Evolutionary conservation across 352 stramenopile genomes (phyloP), one percentile per base, ranked within the genome.

Genomic region (Phytophthora kernoviae): DNA sequence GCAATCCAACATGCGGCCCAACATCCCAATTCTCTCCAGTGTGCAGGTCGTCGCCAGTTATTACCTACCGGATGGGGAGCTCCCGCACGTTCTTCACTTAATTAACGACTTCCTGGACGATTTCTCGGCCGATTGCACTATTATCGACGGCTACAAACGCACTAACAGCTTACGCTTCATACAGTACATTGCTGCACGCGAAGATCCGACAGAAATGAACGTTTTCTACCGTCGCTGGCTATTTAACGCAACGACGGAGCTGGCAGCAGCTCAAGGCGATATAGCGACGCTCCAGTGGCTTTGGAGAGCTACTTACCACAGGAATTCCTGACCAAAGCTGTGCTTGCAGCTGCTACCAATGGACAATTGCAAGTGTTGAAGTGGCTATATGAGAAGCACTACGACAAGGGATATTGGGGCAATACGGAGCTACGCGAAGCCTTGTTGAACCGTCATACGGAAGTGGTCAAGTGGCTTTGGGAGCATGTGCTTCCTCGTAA

Each of bases 391-490:
- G 34, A 66, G 8, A 30, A 44, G 4, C 61, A 69, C 15, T 15
- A 55, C 2, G 48, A 62, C 12, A 24, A 55, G 43, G 61, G 55
- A 14, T 70, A 70, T 33, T 70, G 62, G 55, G 45, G 49, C 6
- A 66, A 61, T 18, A 69, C 42, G 4, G 61, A 65, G 42, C 52
- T 69, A 42, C 65, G 54, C 34, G 55, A 55, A 10, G 54, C 61
- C 1, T n/a, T 69, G 61, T 33, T 22, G 11, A 54, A 65, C 20
- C 20, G n/a, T 7, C 54, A 69, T 24, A 10, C 34, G 2, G 34
- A 52, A 4, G 61, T 69, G 24, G 48, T 57, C 2, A 18, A 61
- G 55, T 65, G 55, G 54, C 61, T 65, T 26, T 33, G 22, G 26
- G 30, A n/a, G n/a, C 33, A 64, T 51, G 60, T 33, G 0, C 33